Conservation (phyloP, 78 protist species). For the Polysphondylium violaceum region DNA sequence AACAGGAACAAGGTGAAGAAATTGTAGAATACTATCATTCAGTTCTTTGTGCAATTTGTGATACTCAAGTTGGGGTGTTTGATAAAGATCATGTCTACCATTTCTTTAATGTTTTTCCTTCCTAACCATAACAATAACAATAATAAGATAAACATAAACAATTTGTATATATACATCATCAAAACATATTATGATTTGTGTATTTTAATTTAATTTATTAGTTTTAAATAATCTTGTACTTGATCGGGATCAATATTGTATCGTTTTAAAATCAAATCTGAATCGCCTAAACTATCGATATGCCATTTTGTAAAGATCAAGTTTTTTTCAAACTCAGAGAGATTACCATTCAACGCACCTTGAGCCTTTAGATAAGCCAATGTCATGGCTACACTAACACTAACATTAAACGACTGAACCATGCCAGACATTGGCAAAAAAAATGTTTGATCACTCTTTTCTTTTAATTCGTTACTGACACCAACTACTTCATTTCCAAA, state of each 20-base stretch:
- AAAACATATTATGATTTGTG: no score
- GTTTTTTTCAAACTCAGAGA: slow-evolving; percentile 31
- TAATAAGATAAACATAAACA: neutral
- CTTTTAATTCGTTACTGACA: slow-evolving; percentile 32
- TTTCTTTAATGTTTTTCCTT: slow-evolving; percentile 86
- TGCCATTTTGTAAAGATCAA: slow-evolving; percentile 13
- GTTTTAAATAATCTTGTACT: no score
- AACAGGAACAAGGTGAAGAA: neutral
- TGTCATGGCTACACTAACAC: slow-evolving; percentile 78
- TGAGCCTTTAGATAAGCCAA: slow-evolving; percentile 40
- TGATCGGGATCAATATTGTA: no score
- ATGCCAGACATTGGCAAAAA: slow-evolving; percentile 74
- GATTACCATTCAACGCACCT: slow-evolving; percentile 36
- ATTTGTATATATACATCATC: neutral
- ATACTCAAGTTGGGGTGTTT: slow-evolving; percentile 70
- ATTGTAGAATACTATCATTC: slow-evolving; percentile 17
- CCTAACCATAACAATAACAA: slow-evolving; percentile 11
- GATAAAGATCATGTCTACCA: slow-evolving; percentile 87
- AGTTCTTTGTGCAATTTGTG: slow-evolving; percentile 80
- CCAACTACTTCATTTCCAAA: slow-evolving; percentile 79
- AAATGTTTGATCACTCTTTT: slow-evolving; percentile 28
- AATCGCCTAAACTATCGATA: slow-evolving; percentile 3
- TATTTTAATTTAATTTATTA: no score
- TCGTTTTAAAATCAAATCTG: no score
- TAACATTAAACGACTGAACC: slow-evolving; percentile 72